phyloP scores from a whole-genome alignment of 176 grass and related monocot genomes.

The Oryza glumipatula region DNA sequence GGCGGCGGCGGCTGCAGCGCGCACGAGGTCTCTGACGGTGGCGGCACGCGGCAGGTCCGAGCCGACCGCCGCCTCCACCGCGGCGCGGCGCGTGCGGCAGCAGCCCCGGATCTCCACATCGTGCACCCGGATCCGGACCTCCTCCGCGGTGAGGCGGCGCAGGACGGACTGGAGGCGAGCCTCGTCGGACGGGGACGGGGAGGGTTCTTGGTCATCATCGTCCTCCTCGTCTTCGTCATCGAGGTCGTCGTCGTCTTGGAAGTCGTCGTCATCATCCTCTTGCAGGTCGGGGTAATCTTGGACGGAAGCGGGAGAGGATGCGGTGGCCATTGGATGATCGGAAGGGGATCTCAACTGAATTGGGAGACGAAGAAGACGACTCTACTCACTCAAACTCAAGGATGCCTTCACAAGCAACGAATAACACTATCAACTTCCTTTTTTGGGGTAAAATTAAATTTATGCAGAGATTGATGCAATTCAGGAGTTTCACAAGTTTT shows the following conservation, averaged over 20 bases:
- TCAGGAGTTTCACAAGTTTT: too few relatives aligned
- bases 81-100: conserved; percentile 52
- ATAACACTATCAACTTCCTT: too few relatives aligned
- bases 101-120: conserved; percentile 68
- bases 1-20: conserved; percentile 63
- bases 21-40: conserved; percentile 77
- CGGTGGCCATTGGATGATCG: conserved; percentile 29
- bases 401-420: too few relatives aligned
- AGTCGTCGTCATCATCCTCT: conserved; percentile 36
- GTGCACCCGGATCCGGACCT: conserved; percentile 76
- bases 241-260: conserved; percentile 11
- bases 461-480: too few relatives aligned
- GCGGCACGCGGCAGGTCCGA: conserved; percentile 55
- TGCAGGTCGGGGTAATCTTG: background rate
- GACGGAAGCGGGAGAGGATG: background rate
- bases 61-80: conserved; percentile 68
- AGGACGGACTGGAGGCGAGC: conserved; percentile 52
- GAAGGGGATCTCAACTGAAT: too few relatives aligned
- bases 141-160: conserved; percentile 61
- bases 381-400: background rate
- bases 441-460: too few relatives aligned
- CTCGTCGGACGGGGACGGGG: background rate
- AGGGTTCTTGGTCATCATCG: background rate
- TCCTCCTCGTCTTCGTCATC: conserved; percentile 34
- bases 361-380: background rate